A percentile compares a stretch with the other conserved stretches of the same genome.
phyloP scores from a whole-genome alignment of 75 land plant genomes.

The Selaginella tamariscina region DNA sequence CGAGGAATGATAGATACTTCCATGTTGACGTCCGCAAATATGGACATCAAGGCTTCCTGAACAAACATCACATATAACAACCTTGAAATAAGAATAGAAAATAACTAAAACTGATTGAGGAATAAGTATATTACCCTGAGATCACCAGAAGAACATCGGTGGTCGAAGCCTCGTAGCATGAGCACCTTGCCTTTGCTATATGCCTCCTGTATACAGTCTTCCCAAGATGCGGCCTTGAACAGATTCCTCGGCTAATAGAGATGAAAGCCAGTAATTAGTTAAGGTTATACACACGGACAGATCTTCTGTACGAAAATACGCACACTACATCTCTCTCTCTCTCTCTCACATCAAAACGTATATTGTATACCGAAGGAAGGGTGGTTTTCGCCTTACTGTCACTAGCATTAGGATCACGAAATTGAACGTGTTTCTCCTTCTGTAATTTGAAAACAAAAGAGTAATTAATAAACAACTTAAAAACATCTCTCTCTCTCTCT shows the following conservation, averaged over 20 bases:
- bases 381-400: too few relatives aligned
- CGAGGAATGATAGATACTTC: background rate
- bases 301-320: too few relatives aligned
- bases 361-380: too few relatives aligned
- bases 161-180: slow-evolving; percentile 44
- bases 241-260: background rate
- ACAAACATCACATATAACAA: slow-evolving; percentile 20
- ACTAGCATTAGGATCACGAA: too few relatives aligned
- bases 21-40: background rate
- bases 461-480: too few relatives aligned
- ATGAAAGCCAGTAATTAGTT: too few relatives aligned
- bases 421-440: too few relatives aligned
- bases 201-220: slow-evolving; percentile 32
- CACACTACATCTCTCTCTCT: background rate
- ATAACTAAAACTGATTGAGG: slow-evolving; percentile 35
- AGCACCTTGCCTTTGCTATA: slow-evolving; percentile 37
- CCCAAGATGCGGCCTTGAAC: slow-evolving; percentile 24
- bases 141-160: slow-evolving; percentile 36
- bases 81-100: slow-evolving; percentile 27
- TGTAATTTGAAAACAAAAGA: too few relatives aligned
- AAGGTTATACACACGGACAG: too few relatives aligned
- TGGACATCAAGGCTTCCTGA: background rate
- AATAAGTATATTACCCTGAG: slow-evolving; percentile 35
- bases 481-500: too few relatives aligned
- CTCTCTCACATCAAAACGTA: background rate